Evolutionary conservation across 2,329 filamentous ascomycete genomes (phyloP), one percentile per base, ranked within the genome.

Genomic region (Beauveria caledonica): DNA sequence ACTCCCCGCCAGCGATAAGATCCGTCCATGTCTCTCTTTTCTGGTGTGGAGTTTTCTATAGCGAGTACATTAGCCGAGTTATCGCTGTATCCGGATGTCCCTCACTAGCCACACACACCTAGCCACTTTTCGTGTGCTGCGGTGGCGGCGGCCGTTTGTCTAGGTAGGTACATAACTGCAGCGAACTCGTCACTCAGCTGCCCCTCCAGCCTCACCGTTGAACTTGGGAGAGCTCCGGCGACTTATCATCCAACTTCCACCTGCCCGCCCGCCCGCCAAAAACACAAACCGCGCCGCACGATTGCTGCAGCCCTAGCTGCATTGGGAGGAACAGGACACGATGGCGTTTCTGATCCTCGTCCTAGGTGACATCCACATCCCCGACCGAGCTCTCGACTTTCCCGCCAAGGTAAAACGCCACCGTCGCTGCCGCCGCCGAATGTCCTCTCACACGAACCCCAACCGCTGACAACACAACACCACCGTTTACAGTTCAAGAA

Each of bases 321-420:
- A 61, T 68, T 88, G 48, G 48, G 58, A 60, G 40, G 40, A 36
- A 48, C 27, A 8, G 40, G 17, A 42, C 44, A 52, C 85, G 80
- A 91, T 93, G 79, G 90, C 91, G 65, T 90, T 93, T 76, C 82
- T 96, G 67, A 92, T 96, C 71, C 84, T 96, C 72, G 90, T 94
- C 71, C 90, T 96, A 68, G 91, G 91, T 73, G 92, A 96, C 78
- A 85, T 96, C 59, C 92, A 96, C 78, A 96, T 96, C 76, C 92
- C 92, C 68, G 92, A 96, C 76, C 83, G 92, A 73, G 92, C 91
- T 68, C 86, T 94, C 65, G 92, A 96, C 74, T 92, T 96, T 69
- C 92, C 92, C 62, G 82, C 88, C 74, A 96, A 96, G 86, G 91
- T 92, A 80, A 66, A 3, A 13, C 19, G 15, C 2, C 17, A 53